phyloP scores from a whole-genome alignment of 768 basidiomycete species.

The Tulasnella sp. region DNA sequence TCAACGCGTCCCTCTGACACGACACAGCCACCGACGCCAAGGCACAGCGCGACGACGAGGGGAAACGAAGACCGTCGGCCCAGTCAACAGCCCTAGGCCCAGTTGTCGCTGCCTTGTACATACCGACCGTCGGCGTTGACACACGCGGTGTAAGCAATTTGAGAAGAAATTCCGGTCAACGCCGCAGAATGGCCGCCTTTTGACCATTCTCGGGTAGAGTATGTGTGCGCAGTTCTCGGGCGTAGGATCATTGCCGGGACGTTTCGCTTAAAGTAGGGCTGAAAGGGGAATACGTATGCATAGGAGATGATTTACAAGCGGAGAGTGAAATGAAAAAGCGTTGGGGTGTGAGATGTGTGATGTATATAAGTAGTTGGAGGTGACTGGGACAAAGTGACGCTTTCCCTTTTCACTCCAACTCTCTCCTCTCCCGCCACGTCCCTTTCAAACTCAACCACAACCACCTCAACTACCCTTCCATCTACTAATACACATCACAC shows the following conservation, averaged over 20 bases:
- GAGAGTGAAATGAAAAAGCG: background rate
- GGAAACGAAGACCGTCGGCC: too few species aligned
- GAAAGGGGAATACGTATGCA: background rate
- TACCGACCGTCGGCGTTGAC: background rate
- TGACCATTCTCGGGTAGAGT: background rate
- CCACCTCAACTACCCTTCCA: background rate
- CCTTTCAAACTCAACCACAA: background rate
- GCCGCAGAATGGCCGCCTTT: background rate
- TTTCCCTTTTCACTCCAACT: background rate
- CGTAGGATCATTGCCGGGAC: background rate
- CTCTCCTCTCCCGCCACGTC: background rate
- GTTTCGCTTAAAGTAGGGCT: background rate
- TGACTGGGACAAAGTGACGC: background rate
- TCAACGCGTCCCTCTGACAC: background rate
- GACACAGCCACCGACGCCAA: background rate
- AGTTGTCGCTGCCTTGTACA: background rate
- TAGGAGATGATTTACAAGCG: background rate
- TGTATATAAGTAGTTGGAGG: background rate
- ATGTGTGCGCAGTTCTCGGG: background rate
- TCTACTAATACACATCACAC: background rate
- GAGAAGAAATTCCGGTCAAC: background rate
- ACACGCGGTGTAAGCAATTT: background rate
- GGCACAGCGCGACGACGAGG: background rate
- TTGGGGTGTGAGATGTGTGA: background rate
- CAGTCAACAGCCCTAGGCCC: background rate